These are phyloP conservation scores for Pseudogymnoascus sp. DNA, from an alignment of 2,329 filamentous ascomycete species.

Conservation along the genomic window DNA sequence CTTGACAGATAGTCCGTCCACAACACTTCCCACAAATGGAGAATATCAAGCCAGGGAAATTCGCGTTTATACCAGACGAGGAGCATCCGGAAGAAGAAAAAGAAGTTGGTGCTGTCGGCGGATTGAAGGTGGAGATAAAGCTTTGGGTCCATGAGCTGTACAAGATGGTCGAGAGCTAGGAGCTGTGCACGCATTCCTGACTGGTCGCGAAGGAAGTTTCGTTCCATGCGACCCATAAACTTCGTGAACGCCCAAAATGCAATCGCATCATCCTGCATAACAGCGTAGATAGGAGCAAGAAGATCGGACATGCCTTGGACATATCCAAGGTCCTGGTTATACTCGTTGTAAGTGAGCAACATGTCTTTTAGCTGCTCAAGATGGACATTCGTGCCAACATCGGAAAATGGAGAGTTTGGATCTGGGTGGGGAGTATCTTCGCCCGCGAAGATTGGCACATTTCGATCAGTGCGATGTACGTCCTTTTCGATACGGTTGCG, in stretches of 20 bases:
- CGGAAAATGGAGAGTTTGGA: conserved; percentile 88
- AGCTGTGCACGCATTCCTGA: conserved; percentile 93
- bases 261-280: conserved; percentile 92
- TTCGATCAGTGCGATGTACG: conserved; percentile 92
- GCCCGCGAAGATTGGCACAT: conserved; percentile 88
- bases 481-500: conserved; percentile 97
- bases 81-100: conserved; percentile 99
- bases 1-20: conserved; percentile 90
- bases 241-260: conserved; percentile 95
- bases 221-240: conserved; percentile 98
- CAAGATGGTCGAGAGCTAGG: conserved; percentile 82
- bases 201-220: conserved; percentile 92
- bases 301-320: conserved; percentile 99
- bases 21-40: conserved; percentile 82
- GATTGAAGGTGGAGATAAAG: conserved; percentile 84
- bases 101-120: conserved; percentile 96
- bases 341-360: conserved; percentile 97
- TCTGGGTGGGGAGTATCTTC: conserved; percentile 97
- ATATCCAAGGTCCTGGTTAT: conserved; percentile 90
- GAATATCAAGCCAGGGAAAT: conserved; percentile 80
- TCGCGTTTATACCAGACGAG: conserved; percentile 98
- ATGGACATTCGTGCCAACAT: conserved; percentile 90
- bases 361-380: conserved; percentile 99
- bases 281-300: conserved; percentile 89
- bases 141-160: conserved; percentile 93